Evolutionary conservation across 192 early-diverging fungal species (phyloP), one percentile per base, ranked within the genome.

Genomic region (Gorgonomyces haynaldii): DNA sequence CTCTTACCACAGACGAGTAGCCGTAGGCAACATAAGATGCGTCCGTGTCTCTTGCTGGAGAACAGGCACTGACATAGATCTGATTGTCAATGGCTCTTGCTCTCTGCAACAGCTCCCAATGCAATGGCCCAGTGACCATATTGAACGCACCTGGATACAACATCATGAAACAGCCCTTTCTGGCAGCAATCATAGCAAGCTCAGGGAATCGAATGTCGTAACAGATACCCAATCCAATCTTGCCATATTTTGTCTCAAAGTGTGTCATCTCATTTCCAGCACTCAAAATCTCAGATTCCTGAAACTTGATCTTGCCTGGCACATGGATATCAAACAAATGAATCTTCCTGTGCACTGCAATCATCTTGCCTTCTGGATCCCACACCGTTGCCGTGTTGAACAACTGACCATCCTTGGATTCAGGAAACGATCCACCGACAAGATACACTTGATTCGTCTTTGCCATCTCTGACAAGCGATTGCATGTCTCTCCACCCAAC

Each of bases 181-280:
- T 64, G 3, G 91, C 85, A 26, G 91, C 91, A 61, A 93, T 74
- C 82, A 85, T 92, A 31, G 95, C 91, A 55, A 92, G 66, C 52
- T 98, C 95, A 6, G 95, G 95, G 60, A 98, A 98, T 48, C 89
- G 63, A 9, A 98, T 85, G 48, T 98, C 95, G 61, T 98, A 98
- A 60, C 95, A 98, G 29, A 98, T 96, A 1, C 81, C 95, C 10
- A 96, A 60, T 10, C 92, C 92, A 50, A 98, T 74, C 45, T 72
- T 78, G 20, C 92, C 95, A 60, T 80, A 88, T 17, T 42, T 67
- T 42, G 91, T 94, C 7, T 76, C 60, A 43, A 97, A 67, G 42
- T 81, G 70, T 19, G 90, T 94, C 56, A 89, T 55, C 19, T 66
- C 51, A 45, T 68, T 60, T n/a, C 95, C 95, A 0, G 82, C 57